Conservation (phyloP, 345 rosid species). For the Ailanthus altissimus region DNA sequence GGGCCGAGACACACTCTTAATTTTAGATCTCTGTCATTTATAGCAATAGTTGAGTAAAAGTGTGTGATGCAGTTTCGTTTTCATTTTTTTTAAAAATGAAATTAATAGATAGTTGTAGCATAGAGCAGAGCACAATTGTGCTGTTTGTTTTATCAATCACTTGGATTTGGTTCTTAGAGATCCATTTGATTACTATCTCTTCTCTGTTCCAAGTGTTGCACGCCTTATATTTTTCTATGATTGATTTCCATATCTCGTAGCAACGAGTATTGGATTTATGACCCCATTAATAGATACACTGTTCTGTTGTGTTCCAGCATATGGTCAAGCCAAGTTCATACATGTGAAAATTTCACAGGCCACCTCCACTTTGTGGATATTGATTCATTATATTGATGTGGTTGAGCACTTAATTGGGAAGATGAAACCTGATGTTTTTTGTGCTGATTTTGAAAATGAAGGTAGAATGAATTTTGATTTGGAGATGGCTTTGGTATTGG, state of each 20-base stretch:
- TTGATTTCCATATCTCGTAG: slow-evolving; percentile 23
- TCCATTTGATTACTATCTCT: slow-evolving; percentile 17
- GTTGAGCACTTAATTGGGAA: slow-evolving; percentile 51
- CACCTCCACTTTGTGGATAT: slow-evolving; percentile 59
- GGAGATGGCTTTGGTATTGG: slow-evolving; percentile 53
- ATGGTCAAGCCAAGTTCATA: slow-evolving; percentile 79
- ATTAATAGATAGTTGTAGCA: neutral
- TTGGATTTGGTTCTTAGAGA: slow-evolving; percentile 17
- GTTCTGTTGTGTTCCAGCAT: slow-evolving; percentile 69
- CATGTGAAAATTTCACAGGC: slow-evolving; percentile 68
- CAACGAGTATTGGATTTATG: slow-evolving; percentile 34
- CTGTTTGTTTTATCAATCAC: neutral
- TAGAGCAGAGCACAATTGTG: neutral
- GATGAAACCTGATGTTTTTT: slow-evolving; percentile 49
- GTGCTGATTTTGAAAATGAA: slow-evolving; percentile 42
- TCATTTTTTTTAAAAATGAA: neutral
- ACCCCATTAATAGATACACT: slow-evolving; percentile 48
- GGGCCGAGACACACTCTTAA: neutral
- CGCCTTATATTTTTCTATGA: slow-evolving; percentile 11
- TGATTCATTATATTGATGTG: slow-evolving; percentile 48
- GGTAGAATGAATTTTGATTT: slow-evolving; percentile 47
- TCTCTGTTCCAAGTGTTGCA: neutral
- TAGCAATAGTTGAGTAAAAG: neutral
- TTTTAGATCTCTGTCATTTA: no score
- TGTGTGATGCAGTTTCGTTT: neutral